A percentile compares a stretch with the other conserved stretches of the same genome.
Evolutionary conservation across 2,329 filamentous ascomycete species (phyloP).

Genomic region (Boeremia exigua): DNA sequence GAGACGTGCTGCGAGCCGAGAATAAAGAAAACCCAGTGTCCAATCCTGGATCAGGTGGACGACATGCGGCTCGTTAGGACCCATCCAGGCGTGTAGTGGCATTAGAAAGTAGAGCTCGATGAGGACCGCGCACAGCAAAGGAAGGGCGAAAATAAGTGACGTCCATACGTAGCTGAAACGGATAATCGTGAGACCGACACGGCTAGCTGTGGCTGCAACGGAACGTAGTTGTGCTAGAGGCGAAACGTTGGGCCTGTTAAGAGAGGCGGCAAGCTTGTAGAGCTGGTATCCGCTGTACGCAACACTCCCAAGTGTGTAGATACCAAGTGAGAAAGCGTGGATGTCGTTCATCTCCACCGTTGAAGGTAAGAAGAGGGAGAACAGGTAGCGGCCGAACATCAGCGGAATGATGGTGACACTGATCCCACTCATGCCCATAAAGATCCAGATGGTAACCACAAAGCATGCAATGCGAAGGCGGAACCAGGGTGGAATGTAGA

Average conservation of each 20-base stretch:
- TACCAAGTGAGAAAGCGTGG: constrained; percentile 90
- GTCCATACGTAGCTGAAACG: constrained; percentile 76
- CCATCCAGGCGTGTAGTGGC: constrained; percentile 78
- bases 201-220: constrained; percentile 34
- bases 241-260: constrained; percentile 35
- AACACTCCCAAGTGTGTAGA: constrained; percentile 76
- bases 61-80: constrained; percentile 64
- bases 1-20: constrained; percentile 77
- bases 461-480: constrained; percentile 80
- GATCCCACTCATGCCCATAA: constrained; percentile 87
- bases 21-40: constrained; percentile 89
- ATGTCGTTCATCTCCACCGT: constrained; percentile 81
- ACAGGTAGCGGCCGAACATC: constrained; percentile 79
- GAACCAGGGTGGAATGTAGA: constrained; percentile 84
- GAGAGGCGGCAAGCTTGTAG: constrained; percentile 55
- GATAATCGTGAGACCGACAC: constrained; percentile 46
- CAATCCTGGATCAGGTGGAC: constrained; percentile 91
- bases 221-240: constrained; percentile 40
- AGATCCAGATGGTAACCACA: constrained; percentile 89
- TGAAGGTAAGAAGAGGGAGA: constrained; percentile 73
- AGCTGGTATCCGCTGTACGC: constrained; percentile 61
- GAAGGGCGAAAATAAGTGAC: constrained; percentile 78
- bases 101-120: constrained; percentile 89
- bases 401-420: constrained; percentile 85
- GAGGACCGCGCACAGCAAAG: constrained; percentile 77